Evolutionary conservation across 2,329 filamentous ascomycete genomes (phyloP).

Genomic region (Alternaria rosae): DNA sequence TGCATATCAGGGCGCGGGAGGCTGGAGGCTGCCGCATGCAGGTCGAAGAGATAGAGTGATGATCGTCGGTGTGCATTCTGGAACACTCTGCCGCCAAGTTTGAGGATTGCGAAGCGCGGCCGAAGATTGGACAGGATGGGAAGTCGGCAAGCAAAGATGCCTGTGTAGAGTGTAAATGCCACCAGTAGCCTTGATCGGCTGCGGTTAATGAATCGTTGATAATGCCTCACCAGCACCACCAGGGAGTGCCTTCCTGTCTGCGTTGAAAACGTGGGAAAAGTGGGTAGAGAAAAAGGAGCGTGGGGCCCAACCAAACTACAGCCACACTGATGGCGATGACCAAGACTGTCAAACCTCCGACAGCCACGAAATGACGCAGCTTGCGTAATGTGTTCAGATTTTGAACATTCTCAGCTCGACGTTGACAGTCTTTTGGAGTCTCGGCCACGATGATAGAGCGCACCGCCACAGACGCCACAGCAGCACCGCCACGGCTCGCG

Average conservation of each 20-base stretch:
- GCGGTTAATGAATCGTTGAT: background rate
- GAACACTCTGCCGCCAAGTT: background rate
- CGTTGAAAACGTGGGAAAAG: conserved; percentile 6
- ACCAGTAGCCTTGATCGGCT: background rate
- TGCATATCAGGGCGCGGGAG: conserved; percentile 18
- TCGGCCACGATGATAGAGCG: background rate
- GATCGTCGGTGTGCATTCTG: conserved; percentile 7
- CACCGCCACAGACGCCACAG: conserved; percentile 14
- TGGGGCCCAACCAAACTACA: background rate
- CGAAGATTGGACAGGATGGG: background rate
- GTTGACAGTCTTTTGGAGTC: background rate
- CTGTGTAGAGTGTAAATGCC: background rate
- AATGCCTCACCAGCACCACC: conserved; percentile 8
- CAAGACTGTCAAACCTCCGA: background rate
- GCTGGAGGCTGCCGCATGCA: conserved; percentile 8
- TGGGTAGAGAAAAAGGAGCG: conserved; percentile 10
- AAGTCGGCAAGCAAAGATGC: conserved; percentile 2
- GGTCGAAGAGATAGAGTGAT: background rate
- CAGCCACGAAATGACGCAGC: background rate
- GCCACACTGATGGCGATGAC: conserved; percentile 1
- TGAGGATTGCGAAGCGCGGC: conserved; percentile 4
- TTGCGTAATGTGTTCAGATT: background rate
- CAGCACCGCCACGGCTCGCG: conserved; percentile 6
- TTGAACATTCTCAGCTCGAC: background rate
- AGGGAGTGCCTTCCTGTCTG: background rate